phyloP scores from a whole-genome alignment of 306 rosid species.

The Prunus armeniaca region DNA sequence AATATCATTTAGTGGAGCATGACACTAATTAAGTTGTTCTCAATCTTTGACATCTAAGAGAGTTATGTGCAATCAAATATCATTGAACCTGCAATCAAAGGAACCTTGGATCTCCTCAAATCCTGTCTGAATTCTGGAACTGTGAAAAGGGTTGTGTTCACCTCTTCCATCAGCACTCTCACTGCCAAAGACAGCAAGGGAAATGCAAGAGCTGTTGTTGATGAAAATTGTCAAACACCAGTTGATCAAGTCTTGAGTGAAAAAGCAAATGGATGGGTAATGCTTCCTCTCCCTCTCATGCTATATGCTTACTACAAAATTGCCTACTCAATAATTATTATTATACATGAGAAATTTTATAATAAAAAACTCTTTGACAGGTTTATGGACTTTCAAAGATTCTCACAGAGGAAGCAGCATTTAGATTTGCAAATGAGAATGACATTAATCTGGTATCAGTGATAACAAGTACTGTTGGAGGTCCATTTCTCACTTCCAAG shows the following conservation, averaged over 20 bases:
- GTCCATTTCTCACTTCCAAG: slow-evolving; percentile 62
- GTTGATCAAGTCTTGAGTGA: slow-evolving; percentile 47
- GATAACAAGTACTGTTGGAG: slow-evolving; percentile 70
- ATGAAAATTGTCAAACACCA: slow-evolving; percentile 63
- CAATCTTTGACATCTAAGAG: slow-evolving; percentile 33
- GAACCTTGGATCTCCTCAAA: slow-evolving; percentile 55
- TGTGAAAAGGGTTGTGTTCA: slow-evolving; percentile 72
- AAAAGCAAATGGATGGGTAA: slow-evolving; percentile 80
- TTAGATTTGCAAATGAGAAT: slow-evolving; percentile 63
- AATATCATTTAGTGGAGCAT: neutral
- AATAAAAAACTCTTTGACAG: slow-evolving; percentile 17
- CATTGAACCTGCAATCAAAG: slow-evolving; percentile 58
- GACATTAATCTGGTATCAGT: slow-evolving; percentile 61
- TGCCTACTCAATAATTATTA: too few relatives aligned
- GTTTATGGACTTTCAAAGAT: slow-evolving; percentile 70
- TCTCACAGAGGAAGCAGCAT: slow-evolving; percentile 68
- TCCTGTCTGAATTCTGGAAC: slow-evolving; percentile 69
- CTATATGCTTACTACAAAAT: neutral
- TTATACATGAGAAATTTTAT: neutral
- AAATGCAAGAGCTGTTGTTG: slow-evolving; percentile 51
- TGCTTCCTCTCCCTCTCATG: neutral
- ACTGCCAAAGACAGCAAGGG: slow-evolving; percentile 57
- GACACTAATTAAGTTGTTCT: neutral
- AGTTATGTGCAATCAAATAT: slow-evolving; percentile 47
- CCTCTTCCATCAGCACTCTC: slow-evolving; percentile 76